These are phyloP conservation scores for Acephala macrosclerotiorum DNA, from an alignment of 2,329 filamentous ascomycete genomes.

Conservation along the genomic window DNA sequence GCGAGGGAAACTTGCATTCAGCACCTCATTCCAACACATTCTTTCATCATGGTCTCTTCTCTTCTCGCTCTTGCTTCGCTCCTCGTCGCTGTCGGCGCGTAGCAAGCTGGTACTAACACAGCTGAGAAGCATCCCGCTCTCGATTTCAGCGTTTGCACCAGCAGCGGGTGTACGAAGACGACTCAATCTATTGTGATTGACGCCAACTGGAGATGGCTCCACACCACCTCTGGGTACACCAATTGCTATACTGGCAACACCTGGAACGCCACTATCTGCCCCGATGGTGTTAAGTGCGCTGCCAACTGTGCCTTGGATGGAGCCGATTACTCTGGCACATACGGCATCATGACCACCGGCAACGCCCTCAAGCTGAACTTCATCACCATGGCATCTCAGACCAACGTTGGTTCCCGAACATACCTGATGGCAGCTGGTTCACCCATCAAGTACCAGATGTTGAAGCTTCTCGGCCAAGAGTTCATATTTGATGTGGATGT, in stretches of 20 bases:
- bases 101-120: conserved; percentile 55
- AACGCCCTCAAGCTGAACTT: conserved; percentile 63
- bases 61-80: conserved; percentile 51
- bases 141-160: conserved; percentile 58
- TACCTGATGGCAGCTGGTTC: conserved; percentile 67
- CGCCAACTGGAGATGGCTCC: conserved; percentile 66
- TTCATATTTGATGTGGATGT: conserved; percentile 79
- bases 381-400: conserved; percentile 55
- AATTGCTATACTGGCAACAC: conserved; percentile 53
- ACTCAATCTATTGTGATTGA: conserved; percentile 60
- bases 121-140: conserved; percentile 60
- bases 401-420: conserved; percentile 62
- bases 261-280: conserved; percentile 52
- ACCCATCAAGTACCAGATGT: conserved; percentile 67
- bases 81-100: conserved; percentile 53
- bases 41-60: conserved; percentile 41
- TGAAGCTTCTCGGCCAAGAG: conserved; percentile 71
- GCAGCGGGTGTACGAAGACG: conserved; percentile 55
- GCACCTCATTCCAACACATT: conserved; percentile 11
- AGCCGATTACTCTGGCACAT: conserved; percentile 59
- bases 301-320: conserved; percentile 61
- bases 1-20: conserved; percentile 10
- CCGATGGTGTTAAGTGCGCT: conserved; percentile 53
- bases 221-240: conserved; percentile 51
- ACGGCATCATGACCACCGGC: conserved; percentile 62